Evolutionary conservation across 345 rosid species (phyloP).

Genomic region (Cardiospermum halicacabum): DNA sequence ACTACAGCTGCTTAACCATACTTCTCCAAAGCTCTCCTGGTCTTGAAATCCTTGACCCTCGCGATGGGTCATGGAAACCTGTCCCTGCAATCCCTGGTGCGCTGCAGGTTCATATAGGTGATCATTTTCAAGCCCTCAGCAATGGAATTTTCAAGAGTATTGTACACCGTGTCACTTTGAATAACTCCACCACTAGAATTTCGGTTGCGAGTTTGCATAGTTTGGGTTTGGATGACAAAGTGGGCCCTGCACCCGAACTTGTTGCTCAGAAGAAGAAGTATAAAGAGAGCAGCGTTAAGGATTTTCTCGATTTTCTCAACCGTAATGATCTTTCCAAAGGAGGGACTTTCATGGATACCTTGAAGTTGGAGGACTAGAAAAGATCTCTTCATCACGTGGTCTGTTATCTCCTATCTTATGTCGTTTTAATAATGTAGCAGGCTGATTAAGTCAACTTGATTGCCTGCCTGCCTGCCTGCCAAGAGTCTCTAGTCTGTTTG

Average conservation of each 20-base stretch:
- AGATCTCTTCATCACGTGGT: not conserved
- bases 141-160: slow-evolving; percentile 60
- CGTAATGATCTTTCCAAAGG: slow-evolving; percentile 42
- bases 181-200: slow-evolving; percentile 34
- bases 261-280: slow-evolving; percentile 39
- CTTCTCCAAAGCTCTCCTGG: slow-evolving; percentile 50
- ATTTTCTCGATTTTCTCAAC: slow-evolving; percentile 51
- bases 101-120: slow-evolving; percentile 62
- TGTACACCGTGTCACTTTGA: slow-evolving; percentile 43
- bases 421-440: no score
- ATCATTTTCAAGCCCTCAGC: slow-evolving; percentile 66
- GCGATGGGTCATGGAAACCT: slow-evolving; percentile 35
- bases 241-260: slow-evolving; percentile 49
- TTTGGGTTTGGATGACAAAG: slow-evolving; percentile 55
- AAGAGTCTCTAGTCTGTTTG: no score
- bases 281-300: slow-evolving; percentile 53
- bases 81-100: slow-evolving; percentile 45
- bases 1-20: slow-evolving; percentile 57
- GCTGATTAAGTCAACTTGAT: no score
- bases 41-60: slow-evolving; percentile 41
- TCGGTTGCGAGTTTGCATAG: slow-evolving; percentile 69
- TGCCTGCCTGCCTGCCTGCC: no score
- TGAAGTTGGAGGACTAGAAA: slow-evolving; percentile 29
- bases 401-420: no score
- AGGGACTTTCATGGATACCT: slow-evolving; percentile 39